phyloP scores from a whole-genome alignment of 75 land plant genomes.

The Isoetes taiwanensis region DNA sequence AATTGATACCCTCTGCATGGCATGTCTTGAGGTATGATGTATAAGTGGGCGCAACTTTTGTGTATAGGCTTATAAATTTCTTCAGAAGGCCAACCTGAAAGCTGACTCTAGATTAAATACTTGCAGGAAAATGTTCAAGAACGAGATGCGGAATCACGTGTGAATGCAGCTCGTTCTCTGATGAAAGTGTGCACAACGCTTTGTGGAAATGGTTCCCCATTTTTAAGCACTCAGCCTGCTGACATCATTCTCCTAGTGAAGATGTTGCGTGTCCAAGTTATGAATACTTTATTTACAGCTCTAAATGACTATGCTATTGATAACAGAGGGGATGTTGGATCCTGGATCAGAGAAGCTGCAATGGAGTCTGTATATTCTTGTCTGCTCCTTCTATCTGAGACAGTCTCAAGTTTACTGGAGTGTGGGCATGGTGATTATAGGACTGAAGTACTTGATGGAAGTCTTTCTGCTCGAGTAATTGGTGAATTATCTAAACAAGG shows the following conservation, averaged over 20 bases:
- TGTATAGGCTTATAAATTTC: not conserved
- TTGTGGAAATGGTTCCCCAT: constrained; percentile 13
- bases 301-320: constrained; percentile 95
- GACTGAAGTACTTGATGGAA: constrained; percentile 28
- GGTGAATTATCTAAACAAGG: constrained; percentile 77
- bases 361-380: constrained; percentile 76
- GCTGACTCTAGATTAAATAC: constrained; percentile 7
- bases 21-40: constrained; percentile 26
- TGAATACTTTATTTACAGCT: constrained; percentile 55
- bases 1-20: constrained; percentile 43
- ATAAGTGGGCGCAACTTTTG: not conserved
- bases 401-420: not conserved
- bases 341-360: constrained; percentile 97
- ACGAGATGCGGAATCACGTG: constrained; percentile 93
- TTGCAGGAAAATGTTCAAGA: constrained; percentile 77
- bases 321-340: constrained; percentile 98
- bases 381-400: constrained; percentile 51
- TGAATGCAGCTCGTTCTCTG: constrained; percentile 77
- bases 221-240: not conserved
- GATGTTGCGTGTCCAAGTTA: constrained; percentile 53
- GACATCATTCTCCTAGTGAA: constrained; percentile 12
- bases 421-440: not conserved
- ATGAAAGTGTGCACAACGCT: constrained; percentile 67
- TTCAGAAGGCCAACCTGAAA: not conserved
- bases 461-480: constrained; percentile 42